Conservation (phyloP, 2,329 filamentous ascomycete species). For the Penicillium griseofulvum region DNA sequence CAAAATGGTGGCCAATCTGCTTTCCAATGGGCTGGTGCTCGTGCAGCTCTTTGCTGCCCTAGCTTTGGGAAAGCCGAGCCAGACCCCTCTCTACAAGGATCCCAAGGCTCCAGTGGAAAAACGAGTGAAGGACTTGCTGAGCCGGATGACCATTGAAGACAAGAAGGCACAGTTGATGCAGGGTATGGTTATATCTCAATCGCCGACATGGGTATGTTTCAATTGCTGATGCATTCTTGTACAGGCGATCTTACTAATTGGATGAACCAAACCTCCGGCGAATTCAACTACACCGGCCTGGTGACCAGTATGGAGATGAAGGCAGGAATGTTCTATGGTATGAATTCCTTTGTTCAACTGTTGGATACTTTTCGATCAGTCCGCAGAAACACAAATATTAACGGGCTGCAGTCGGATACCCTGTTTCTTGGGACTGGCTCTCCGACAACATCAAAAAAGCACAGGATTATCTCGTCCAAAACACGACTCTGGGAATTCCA, state of each 20-base stretch:
- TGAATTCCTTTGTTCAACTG: not conserved
- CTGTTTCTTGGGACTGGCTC: slow-evolving; percentile 62
- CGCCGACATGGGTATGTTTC: fast-evolving
- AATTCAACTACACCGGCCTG: slow-evolving; percentile 66
- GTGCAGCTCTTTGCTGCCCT: slow-evolving; percentile 24
- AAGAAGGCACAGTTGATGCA: slow-evolving; percentile 69
- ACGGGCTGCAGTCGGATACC: slow-evolving; percentile 56
- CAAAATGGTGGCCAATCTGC: slow-evolving; percentile 16
- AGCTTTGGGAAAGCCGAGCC: slow-evolving; percentile 14
- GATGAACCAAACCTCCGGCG: slow-evolving; percentile 65
- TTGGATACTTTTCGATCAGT: not conserved
- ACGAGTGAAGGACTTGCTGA: slow-evolving; percentile 65
- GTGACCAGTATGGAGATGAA: slow-evolving; percentile 64
- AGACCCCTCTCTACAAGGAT: slow-evolving; percentile 57
- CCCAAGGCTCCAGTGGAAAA: slow-evolving; percentile 60
- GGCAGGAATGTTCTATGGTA: slow-evolving; percentile 65
- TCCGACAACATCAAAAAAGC: slow-evolving; percentile 61
- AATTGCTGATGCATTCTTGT: not conserved
- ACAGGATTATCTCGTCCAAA: slow-evolving; percentile 67
- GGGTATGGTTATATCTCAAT: slow-evolving; percentile 29
- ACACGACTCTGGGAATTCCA: slow-evolving; percentile 68
- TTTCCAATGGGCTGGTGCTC: slow-evolving; percentile 28
- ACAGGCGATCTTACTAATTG: slow-evolving; percentile 68
- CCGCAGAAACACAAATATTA: not conserved
- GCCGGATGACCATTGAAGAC: slow-evolving; percentile 71